Base-by-base conservation (phyloP, 345 rosid genomes). In the Pugionium cornutum region DNA sequence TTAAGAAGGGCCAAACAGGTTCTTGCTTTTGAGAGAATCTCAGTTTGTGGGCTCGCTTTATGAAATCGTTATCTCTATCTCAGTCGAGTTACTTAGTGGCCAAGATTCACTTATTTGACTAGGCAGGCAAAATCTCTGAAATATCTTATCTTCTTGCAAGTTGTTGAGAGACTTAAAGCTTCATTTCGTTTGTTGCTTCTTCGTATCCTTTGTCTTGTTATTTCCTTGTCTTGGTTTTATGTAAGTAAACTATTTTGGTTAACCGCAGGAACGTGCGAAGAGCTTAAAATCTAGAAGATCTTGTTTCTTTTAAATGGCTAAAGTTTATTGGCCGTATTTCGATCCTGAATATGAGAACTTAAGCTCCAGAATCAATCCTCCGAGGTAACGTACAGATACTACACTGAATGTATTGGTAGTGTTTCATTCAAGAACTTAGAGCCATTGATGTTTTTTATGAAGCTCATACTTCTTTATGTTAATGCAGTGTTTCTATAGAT, bases 321-420 rank as follows among this genome's bases (percentile, higher is more conserved):
- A 56, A 66, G 83, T 82, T 48, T 89, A 86, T 65, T 85, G 96
- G 87, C 96, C 98, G 0, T 91, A 91, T 78, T 91, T 91, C 6
- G 98, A 91, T 82, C 98, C 98, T 30, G 98, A 89, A 62, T 91
- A 89, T 71, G 98, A 91, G 81, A 91, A 79, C 82, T 66, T 89
- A 73, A 91, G 90, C 80, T 66, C 76, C 62, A 87, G 88, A 80
- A 91, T 91, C 67, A 89, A 91, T 69, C 98, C 98, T 53, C 98
- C 98, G 37, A 89, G 96, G 98, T 91, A 68, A 50, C 45, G 35
- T 18, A 18, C 18, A 18, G 18, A 18, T 18, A 18, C 18, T 18
- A 18, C 31, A 32, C 28, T 11, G 3, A 33, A 5, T 72, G 61
- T 34, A 11, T 54, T 58, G 30, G 1, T 40, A 9, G 27, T 5